These are phyloP conservation scores for Vigna hirtella DNA, from an alignment of 306 rosid genomes.

Conservation along the genomic window DNA sequence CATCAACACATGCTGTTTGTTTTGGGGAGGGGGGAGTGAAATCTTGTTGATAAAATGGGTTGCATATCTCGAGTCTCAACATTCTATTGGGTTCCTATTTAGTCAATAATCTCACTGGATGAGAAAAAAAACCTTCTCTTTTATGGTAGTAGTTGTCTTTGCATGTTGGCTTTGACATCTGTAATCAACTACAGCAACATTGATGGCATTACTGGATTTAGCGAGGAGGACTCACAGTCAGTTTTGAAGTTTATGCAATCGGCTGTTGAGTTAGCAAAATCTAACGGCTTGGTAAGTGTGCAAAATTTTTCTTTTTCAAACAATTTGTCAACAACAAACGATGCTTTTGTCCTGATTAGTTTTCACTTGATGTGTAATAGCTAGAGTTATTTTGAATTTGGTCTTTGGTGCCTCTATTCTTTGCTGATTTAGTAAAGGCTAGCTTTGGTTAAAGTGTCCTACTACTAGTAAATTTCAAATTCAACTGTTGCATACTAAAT, in stretches of 20 bases:
- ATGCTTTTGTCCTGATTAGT: conserved; percentile 37
- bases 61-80: conserved; percentile 1
- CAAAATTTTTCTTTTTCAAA: conserved; percentile 21
- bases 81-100: conserved; percentile 6
- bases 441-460: conserved; percentile 19
- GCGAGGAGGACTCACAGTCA: conserved; percentile 61
- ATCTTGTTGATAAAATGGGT: conserved; percentile 2
- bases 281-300: conserved; percentile 60
- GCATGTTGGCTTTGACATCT: conserved; percentile 42
- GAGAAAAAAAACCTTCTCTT: conserved; percentile 11
- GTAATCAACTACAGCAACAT: conserved; percentile 64
- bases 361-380: conserved; percentile 3
- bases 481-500: conserved; percentile 32
- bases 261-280: conserved; percentile 75
- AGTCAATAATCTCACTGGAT: conserved; percentile 18
- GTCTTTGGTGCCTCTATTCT: neutral
- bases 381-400: conserved; percentile 20
- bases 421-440: conserved; percentile 21
- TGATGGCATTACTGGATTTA: conserved; percentile 90
- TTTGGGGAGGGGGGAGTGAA: neutral
- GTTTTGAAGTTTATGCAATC: conserved; percentile 71
- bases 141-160: conserved; percentile 35
- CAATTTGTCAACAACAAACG: conserved; percentile 28
- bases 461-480: conserved; percentile 17
- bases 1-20: neutral